Evolutionary conservation across 805 yeast species (phyloP), one percentile per base, ranked within the genome.

Genomic region (Cyberlindnera mycetangii): DNA sequence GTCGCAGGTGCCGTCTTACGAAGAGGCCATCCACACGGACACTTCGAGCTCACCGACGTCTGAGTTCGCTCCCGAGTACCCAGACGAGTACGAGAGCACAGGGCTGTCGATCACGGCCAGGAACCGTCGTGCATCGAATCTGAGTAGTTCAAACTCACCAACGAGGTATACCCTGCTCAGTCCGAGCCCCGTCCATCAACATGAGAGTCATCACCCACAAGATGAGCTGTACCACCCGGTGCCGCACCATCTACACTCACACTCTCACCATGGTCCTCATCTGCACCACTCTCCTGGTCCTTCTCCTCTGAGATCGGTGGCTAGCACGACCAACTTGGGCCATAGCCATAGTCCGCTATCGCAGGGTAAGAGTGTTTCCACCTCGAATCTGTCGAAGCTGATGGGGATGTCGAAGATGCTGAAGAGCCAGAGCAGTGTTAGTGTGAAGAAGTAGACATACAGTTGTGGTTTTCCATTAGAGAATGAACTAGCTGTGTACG

Each of bases 1-100:
- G 47, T 78, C 83, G 9, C 67, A 76, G 35, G 93, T 88, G 6
- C 96, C 96, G 0, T 75, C 89, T 0, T 88, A 88, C 61, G 73
- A 70, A 4, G 81, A 86, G 31, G 95, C 96, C 0, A 60, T 86
- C 50, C 74, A 75, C 20, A 31, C 45, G 49, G 77, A 69, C 35
- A 66, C 61, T 6, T 67, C 69, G 28, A 72, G 67, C 6, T 66
- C 65, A 12, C 74, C 74, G 10, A 42, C 32, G 16, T 38, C 32
- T 15, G 56, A 42, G 39, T 66, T 79, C 28, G 77, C 93, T 3
- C 95, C 95, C 0, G 74, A 74, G 2, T 86, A 86, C 34, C n/a
- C n/a, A n/a, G n/a, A n/a, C n/a, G n/a, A n/a, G n/a, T n/a, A n/a
- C n/a, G n/a, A n/a, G n/a, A n/a, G n/a, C n/a, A n/a, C n/a, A n/a